Evolutionary conservation across 108 stramenopile species (phyloP).

Genomic region (Nannochloropsis gaditana): DNA sequence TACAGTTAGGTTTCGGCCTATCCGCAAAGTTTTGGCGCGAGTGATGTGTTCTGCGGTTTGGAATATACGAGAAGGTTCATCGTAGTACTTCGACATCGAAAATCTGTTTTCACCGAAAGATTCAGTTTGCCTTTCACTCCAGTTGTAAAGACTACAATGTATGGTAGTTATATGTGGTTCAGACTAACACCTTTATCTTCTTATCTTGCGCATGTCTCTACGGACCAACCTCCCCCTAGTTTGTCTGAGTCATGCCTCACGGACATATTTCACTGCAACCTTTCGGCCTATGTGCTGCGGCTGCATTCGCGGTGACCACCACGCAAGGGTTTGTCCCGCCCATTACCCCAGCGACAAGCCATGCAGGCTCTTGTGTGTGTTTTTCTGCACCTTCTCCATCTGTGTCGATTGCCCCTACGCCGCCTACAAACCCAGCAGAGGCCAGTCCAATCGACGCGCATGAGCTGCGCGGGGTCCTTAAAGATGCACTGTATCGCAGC

Average conservation of each 20-base stretch:
- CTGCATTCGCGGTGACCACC: background rate
- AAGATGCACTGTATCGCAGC: background rate
- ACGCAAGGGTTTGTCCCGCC: slow-evolving; percentile 3
- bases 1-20: too few species aligned
- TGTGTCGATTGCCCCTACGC: background rate
- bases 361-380: too few species aligned
- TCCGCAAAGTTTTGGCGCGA: too few species aligned
- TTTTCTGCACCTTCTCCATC: background rate
- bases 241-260: background rate
- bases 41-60: too few species aligned
- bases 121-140: too few species aligned
- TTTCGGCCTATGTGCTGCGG: background rate
- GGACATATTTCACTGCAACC: background rate
- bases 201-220: background rate
- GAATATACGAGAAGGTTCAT: too few species aligned
- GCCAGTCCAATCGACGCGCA: background rate
- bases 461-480: background rate
- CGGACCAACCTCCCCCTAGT: background rate
- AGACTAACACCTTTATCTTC: background rate
- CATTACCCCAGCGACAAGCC: background rate
- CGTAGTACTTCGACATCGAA: too few species aligned
- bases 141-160: background rate
- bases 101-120: too few species aligned
- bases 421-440: background rate
- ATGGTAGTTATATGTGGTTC: background rate